Evolutionary conservation across 208 protist genomes (phyloP).

Genomic region (Trypanosomatidae sp.): DNA sequence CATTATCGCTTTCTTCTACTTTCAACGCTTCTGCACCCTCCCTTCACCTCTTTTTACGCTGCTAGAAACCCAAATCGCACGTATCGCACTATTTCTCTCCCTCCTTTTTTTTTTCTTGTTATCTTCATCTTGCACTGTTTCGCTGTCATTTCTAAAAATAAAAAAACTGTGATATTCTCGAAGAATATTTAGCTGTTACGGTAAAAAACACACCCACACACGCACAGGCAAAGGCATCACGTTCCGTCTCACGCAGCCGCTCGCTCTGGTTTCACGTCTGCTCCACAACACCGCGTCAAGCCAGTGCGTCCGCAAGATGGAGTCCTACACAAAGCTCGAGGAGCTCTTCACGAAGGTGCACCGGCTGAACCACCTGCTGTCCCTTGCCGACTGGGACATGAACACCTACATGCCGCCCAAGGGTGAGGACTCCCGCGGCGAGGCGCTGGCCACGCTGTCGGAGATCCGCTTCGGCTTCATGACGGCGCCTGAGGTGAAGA

Average conservation of each 20-base stretch:
- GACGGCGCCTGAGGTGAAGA: conserved; percentile 42
- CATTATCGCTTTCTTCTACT: background rate
- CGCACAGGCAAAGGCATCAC: too few relatives aligned
- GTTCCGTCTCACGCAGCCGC: too few relatives aligned
- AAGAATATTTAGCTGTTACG: too few relatives aligned
- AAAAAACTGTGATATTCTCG: too few relatives aligned
- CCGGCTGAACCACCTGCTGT: conserved; percentile 48
- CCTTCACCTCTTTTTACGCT: background rate
- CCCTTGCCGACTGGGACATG: conserved; percentile 69
- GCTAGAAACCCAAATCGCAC: too few relatives aligned
- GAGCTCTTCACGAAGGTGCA: conserved; percentile 58
- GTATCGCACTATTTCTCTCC: too few relatives aligned
- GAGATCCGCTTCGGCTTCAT: conserved; percentile 47
- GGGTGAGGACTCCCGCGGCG: conserved; percentile 51
- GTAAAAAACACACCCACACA: too few relatives aligned
- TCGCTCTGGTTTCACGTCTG: too few relatives aligned
- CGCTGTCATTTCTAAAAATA: too few relatives aligned
- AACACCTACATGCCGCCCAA: conserved; percentile 79
- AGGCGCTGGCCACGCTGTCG: conserved; percentile 54
- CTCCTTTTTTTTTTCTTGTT: too few relatives aligned
- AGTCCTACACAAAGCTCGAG: conserved; percentile 71
- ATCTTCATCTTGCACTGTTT: too few relatives aligned
- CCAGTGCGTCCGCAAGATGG: conserved; percentile 34
- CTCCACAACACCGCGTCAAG: background rate
- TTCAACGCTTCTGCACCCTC: background rate